Percentiles rank a stretch among this genome's conserved stretches.
These are phyloP conservation scores for Peniophora sp. DNA, from an alignment of 1,284 basidiomycete species.

Conservation along the genomic window DNA sequence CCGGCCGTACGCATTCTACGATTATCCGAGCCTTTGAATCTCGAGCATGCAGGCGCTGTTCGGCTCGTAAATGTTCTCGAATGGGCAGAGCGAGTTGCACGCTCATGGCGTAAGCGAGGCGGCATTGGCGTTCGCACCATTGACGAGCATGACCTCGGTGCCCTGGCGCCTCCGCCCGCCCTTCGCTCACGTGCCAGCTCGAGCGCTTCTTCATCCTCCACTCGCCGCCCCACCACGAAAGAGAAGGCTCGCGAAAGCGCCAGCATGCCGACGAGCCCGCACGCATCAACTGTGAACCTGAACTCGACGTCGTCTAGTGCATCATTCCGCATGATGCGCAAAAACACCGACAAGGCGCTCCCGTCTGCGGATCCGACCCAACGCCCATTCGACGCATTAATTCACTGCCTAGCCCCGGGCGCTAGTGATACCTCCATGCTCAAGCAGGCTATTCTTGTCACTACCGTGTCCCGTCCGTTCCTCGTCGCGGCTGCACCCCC, in stretches of 20 bases:
- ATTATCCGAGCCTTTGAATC: slow-evolving; percentile 31
- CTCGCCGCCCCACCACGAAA: slow-evolving; percentile 12
- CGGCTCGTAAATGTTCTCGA: slow-evolving; percentile 43
- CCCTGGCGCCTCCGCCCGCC: slow-evolving; percentile 16
- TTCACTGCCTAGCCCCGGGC: slow-evolving; percentile 30
- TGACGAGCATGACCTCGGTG: slow-evolving; percentile 18
- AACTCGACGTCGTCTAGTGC: slow-evolving; percentile 7
- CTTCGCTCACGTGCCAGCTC: slow-evolving; percentile 8
- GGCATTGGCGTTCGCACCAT: slow-evolving; percentile 25
- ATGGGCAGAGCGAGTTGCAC: slow-evolving; percentile 43
- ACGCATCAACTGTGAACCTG: slow-evolving; percentile 4
- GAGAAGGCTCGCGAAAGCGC: neutral
- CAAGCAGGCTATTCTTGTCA: slow-evolving; percentile 33
- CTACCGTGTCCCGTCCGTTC: slow-evolving; percentile 33
- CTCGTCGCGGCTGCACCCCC: slow-evolving; percentile 18
- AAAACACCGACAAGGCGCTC: slow-evolving; percentile 6
- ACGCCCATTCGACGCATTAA: slow-evolving; percentile 30
- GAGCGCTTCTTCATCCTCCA: slow-evolving; percentile 17
- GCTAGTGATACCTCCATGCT: slow-evolving; percentile 28
- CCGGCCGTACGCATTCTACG: slow-evolving; percentile 38
- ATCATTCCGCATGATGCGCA: slow-evolving; percentile 9
- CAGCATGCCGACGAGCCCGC: neutral
- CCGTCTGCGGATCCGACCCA: slow-evolving; percentile 23
- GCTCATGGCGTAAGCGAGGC: slow-evolving; percentile 33
- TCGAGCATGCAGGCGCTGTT: slow-evolving; percentile 38